These are phyloP conservation scores for Podaxis sp. DNA, from an alignment of 768 basidiomycete species.

Conservation along the genomic window DNA sequence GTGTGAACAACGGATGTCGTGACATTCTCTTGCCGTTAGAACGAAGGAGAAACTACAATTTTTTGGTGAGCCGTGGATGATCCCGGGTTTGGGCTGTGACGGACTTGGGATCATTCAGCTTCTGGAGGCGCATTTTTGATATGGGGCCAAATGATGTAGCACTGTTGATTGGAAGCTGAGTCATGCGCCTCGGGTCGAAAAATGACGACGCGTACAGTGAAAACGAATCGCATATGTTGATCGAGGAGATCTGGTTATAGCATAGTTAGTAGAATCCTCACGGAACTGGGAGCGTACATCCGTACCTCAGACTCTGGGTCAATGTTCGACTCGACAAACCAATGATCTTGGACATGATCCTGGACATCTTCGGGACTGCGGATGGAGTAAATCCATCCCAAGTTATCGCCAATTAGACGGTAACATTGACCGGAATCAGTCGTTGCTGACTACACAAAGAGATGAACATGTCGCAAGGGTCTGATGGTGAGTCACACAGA, in stretches of 20 bases:
- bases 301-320: not conserved
- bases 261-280: not conserved
- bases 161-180: conserved; percentile 12
- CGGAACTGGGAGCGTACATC: not conserved
- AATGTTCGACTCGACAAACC: conserved; percentile 1
- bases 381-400: conserved; percentile 34
- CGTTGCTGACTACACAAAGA: not conserved
- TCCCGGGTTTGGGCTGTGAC: not conserved
- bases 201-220: not conserved
- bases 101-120: not conserved
- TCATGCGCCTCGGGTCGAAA: not conserved
- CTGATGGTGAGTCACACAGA: not conserved
- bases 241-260: not conserved
- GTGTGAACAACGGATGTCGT: conserved; percentile 7
- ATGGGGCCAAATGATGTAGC: conserved; percentile 7
- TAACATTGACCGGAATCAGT: not conserved
- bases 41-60: not conserved
- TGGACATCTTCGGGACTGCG: not conserved
- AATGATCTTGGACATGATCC: not conserved
- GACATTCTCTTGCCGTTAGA: not conserved
- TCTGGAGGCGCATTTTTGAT: conserved; percentile 6
- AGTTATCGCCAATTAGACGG: conserved; percentile 34
- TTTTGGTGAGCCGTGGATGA: not conserved
- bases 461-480: not conserved
- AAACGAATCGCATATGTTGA: conserved; percentile 1